phyloP scores from a whole-genome alignment of 371 early-diverging fungal species.

The Rhizomucor miehei region DNA sequence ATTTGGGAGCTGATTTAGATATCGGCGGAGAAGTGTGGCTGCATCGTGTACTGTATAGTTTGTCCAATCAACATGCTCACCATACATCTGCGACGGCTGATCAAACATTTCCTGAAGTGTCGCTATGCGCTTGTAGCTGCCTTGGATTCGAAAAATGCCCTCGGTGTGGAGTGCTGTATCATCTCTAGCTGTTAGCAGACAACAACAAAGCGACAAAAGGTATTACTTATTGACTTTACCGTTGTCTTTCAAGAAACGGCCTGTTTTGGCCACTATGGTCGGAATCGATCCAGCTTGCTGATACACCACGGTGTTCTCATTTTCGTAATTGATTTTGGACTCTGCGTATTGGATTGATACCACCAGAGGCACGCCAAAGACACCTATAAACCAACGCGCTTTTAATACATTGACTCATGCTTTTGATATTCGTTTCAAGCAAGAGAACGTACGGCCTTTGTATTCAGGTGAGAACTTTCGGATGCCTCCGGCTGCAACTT shows the following conservation, averaged over 20 bases:
- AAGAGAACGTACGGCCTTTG: no score
- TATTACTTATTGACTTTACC: conserved; percentile 20
- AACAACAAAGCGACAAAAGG: background rate
- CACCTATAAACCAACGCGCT: background rate
- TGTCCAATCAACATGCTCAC: conserved; percentile 54
- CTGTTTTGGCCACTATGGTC: conserved; percentile 48
- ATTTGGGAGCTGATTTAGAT: conserved; percentile 58
- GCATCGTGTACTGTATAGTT: conserved; percentile 64
- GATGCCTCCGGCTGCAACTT: background rate
- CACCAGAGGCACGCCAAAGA: conserved; percentile 23
- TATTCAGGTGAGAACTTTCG: no score
- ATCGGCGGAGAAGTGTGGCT: conserved; percentile 58
- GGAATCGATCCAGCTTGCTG: conserved; percentile 39
- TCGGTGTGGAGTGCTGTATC: conserved; percentile 15
- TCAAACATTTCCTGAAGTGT: conserved; percentile 57
- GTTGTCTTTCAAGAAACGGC: conserved; percentile 38
- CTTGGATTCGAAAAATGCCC: conserved; percentile 27
- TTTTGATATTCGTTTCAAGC: no score
- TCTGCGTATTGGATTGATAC: conserved; percentile 23
- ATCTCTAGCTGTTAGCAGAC: background rate
- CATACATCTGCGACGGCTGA: conserved; percentile 41
- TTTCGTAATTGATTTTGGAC: conserved; percentile 21
- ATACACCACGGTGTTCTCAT: conserved; percentile 14
- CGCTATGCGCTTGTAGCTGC: conserved; percentile 56
- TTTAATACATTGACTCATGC: no score